A percentile compares a stretch with the other conserved stretches of the same genome.
Evolutionary conservation across 2,329 filamentous ascomycete genomes (phyloP).

Genomic region (Trichophyton equinum): DNA sequence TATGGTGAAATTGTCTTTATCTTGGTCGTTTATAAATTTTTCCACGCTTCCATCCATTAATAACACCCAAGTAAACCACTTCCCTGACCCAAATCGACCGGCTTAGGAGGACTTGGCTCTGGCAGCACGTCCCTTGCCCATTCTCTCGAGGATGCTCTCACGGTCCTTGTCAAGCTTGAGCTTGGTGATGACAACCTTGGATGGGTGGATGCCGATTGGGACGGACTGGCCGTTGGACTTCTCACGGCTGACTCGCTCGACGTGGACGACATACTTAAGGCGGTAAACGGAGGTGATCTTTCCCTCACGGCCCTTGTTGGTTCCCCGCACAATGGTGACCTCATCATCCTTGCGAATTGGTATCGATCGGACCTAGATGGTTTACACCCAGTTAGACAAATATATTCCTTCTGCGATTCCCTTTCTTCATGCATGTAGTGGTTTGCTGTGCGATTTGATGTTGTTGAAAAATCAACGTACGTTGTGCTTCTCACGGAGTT

Average conservation of each 20-base stretch:
- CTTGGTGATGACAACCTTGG: slow-evolving; percentile 97
- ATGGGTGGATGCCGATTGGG: slow-evolving; percentile 85
- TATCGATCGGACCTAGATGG: slow-evolving; percentile 69
- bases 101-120: slow-evolving; percentile 7
- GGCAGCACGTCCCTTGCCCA: slow-evolving; percentile 36
- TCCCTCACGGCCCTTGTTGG: slow-evolving; percentile 96
- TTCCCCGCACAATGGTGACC: slow-evolving; percentile 81
- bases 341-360: slow-evolving; percentile 97
- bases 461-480: slow-evolving; percentile 42
- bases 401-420: neutral
- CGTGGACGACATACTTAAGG: slow-evolving; percentile 93
- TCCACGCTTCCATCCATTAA: neutral
- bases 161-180: slow-evolving; percentile 65
- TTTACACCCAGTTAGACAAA: neutral
- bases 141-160: slow-evolving; percentile 37
- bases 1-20: neutral
- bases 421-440: neutral
- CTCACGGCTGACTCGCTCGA: slow-evolving; percentile 93
- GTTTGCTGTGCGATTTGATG: neutral
- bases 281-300: slow-evolving; percentile 97
- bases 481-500: slow-evolving; percentile 98
- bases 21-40: neutral
- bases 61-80: neutral
- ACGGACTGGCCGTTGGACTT: slow-evolving; percentile 96
- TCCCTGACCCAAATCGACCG: neutral